Evolutionary conservation across 345 rosid genomes (phyloP), one percentile per base, ranked within the genome.

Genomic region (Anastatica hierochuntica): DNA sequence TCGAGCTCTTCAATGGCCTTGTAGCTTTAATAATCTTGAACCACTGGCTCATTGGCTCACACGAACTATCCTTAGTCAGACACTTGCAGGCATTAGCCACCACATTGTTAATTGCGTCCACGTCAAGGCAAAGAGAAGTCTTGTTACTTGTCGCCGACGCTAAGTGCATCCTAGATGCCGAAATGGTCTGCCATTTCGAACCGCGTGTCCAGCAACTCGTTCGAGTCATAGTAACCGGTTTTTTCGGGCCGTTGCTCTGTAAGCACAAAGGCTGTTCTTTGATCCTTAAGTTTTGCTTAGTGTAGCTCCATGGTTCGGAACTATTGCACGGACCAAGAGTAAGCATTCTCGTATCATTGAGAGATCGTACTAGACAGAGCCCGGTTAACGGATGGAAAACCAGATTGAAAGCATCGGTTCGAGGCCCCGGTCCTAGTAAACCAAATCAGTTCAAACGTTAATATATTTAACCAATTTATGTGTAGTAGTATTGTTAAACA

Each of bases 111-210:
- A 15, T 2, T 33, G 76, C 53, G 47, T 76, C 95, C 20, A 88
- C 79, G 51, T 92, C 97, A 38, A 88, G 71, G 76, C 99, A 92
- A 41, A 81, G 72, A 1, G 66, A 14, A 1, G 71, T 55, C 7
- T 83, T 82, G 20, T 76, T 54, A 16, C 58, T 42, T 39, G 72
- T 46, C 17, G 31, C 72, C 0, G 90, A 56, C 7, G 94, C 72
- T 1, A 92, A 77, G 49, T 83, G 95, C 95, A 92, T 77, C 53
- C 68, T 75, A 2, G 99, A 92, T 37, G 85, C 95, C 0, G 99
- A 80, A 35, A 88, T 62, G 1, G 35, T 45, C 7, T 75, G 74
- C 99, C 99, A 94, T 53, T 39, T 73, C 2, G 95, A 78, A 58
- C 53, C 39, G 0, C 69, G 8, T 3, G 40, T 77, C 0, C 71